These are phyloP conservation scores for Monilinia fructicola DNA, from an alignment of 2,329 filamentous ascomycete genomes.

Conservation along the genomic window DNA sequence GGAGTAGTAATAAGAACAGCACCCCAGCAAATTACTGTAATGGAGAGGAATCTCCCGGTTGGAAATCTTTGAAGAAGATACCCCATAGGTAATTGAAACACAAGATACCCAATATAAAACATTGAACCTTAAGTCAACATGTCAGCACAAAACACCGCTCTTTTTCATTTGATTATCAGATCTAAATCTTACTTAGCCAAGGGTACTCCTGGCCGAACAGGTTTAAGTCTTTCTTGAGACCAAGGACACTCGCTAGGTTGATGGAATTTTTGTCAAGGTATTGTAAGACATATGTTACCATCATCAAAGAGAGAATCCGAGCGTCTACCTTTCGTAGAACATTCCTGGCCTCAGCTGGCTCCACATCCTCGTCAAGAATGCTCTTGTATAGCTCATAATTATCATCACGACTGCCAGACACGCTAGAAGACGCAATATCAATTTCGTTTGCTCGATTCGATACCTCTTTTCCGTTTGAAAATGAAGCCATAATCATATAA, in stretches of 20 bases:
- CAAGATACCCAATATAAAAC: slow-evolving; percentile 33
- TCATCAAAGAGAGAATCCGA: slow-evolving; percentile 54
- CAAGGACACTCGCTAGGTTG: slow-evolving; percentile 51
- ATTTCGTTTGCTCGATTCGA: background rate
- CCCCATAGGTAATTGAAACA: slow-evolving; percentile 35
- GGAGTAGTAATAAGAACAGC: slow-evolving; percentile 39
- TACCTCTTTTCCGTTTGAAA: background rate
- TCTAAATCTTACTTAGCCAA: slow-evolving; percentile 27
- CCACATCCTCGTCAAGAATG: background rate
- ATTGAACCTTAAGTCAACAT: slow-evolving; percentile 45
- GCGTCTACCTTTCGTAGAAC: slow-evolving; percentile 56
- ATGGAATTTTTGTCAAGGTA: slow-evolving; percentile 60
- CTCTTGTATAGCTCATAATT: slow-evolving; percentile 5
- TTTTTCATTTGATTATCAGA: background rate
- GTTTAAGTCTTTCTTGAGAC: slow-evolving; percentile 48
- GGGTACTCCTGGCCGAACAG: slow-evolving; percentile 49
- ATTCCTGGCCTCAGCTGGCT: slow-evolving; percentile 30
- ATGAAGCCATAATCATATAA: background rate
- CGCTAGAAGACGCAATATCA: background rate
- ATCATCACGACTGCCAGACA: background rate
- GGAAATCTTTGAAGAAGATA: slow-evolving; percentile 36
- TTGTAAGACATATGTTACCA: slow-evolving; percentile 56
- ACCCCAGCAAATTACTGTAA: slow-evolving; percentile 39
- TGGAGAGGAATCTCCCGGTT: slow-evolving; percentile 24
- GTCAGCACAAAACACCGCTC: background rate